Evolutionary conservation across 345 rosid species (phyloP).

Genomic region (Raphanus sativus): DNA sequence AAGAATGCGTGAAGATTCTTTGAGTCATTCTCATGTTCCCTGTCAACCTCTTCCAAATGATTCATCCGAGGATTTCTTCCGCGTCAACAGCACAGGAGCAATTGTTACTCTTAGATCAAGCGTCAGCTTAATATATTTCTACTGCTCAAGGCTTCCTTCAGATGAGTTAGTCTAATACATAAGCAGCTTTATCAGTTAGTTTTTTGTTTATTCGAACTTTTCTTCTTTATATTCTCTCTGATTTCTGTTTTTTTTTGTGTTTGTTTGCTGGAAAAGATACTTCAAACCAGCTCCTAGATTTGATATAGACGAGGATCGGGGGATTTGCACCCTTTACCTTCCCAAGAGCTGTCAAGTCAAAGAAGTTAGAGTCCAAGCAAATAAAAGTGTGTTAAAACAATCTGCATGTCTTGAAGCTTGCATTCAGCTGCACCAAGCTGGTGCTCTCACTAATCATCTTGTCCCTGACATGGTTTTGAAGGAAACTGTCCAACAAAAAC

Average conservation of each 20-base stretch:
- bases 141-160: conserved; percentile 88
- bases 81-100: conserved; percentile 66
- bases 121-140: conserved; percentile 60
- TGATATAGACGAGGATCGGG: conserved; percentile 48
- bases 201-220: neutral
- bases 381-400: conserved; percentile 49
- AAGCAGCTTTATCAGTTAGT: conserved; percentile 5
- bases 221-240: neutral
- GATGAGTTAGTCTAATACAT: conserved; percentile 59
- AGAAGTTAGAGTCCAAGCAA: conserved; percentile 44
- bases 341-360: conserved; percentile 72
- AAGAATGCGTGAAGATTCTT: conserved; percentile 69
- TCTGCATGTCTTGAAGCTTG: conserved; percentile 85
- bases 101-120: conserved; percentile 60
- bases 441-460: conserved; percentile 80
- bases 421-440: conserved; percentile 60
- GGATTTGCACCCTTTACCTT: conserved; percentile 51
- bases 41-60: conserved; percentile 52
- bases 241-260: neutral
- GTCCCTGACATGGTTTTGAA: conserved; percentile 70
- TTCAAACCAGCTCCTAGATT: conserved; percentile 73
- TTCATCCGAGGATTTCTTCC: conserved; percentile 41
- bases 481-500: conserved; percentile 47
- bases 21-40: conserved; percentile 55
- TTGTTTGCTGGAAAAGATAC: conserved; percentile 48